phyloP scores from a whole-genome alignment of 371 early-diverging fungal species.

The Rhizopus sp. region DNA sequence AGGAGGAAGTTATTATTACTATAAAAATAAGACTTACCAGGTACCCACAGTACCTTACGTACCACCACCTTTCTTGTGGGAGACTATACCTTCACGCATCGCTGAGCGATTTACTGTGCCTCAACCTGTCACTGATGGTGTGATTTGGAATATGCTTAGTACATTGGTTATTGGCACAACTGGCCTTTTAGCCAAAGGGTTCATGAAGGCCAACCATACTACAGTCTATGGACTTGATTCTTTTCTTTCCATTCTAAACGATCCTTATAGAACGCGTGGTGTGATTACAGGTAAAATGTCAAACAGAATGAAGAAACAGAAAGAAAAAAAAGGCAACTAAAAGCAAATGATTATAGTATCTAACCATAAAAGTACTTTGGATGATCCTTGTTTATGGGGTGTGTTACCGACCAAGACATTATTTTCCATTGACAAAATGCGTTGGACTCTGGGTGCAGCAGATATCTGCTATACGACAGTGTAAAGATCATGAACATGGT shows the following conservation, averaged over 20 bases:
- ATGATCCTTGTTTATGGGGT: slow-evolving; percentile 88
- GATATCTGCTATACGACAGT: slow-evolving; percentile 81
- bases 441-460: slow-evolving; percentile 87
- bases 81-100: slow-evolving; percentile 34
- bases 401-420: slow-evolving; percentile 58
- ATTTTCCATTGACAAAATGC: slow-evolving; percentile 53
- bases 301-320: not conserved
- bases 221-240: slow-evolving; percentile 59
- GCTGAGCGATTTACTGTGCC: slow-evolving; percentile 26
- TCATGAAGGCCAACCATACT: slow-evolving; percentile 57
- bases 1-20: slow-evolving; percentile 19
- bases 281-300: slow-evolving; percentile 63
- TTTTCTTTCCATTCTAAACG: slow-evolving; percentile 57
- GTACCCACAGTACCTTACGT: slow-evolving; percentile 13
- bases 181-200: slow-evolving; percentile 51
- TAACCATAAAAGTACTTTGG: slow-evolving; percentile 61
- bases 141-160: slow-evolving; percentile 54
- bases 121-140: slow-evolving; percentile 20
- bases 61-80: slow-evolving; percentile 41
- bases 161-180: slow-evolving; percentile 44
- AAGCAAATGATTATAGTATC: slow-evolving; percentile 31
- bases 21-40: slow-evolving; percentile 8
- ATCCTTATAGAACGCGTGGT: slow-evolving; percentile 58
- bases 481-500: slow-evolving; percentile 30
- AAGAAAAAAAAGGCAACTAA: not conserved